Base-by-base conservation (phyloP, 345 rosid species). In the Gossypium longicalyx region DNA sequence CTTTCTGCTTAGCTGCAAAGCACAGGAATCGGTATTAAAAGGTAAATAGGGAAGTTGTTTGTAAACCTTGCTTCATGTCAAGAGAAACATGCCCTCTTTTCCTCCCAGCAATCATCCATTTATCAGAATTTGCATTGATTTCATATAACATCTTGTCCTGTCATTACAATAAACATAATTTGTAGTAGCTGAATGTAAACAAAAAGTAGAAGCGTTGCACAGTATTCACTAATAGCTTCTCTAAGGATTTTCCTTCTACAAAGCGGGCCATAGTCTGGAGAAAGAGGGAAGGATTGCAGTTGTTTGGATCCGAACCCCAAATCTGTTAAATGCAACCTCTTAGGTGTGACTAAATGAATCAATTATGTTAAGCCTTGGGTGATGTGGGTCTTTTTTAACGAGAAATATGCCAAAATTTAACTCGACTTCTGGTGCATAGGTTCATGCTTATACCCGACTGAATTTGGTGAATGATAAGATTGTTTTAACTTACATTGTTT, bases 91-190 rank as follows among this genome's bases (percentile, higher is more conserved):
- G 85, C 54, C 99, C 98, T 77, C 96, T 87, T 83, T 93, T 95
- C 84, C 98, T 86, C 73, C 99, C 99, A 43, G 99, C 96, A 74
- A 93, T 87, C 99, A 95, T 95, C 99, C 99, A 95, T 75, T 83
- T 93, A 71, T 83, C 85, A 7, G 90, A 81, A 79, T 88, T 88
- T 67, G 96, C 97, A 81, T 80, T 82, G 52, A 95, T 90, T 86
- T 95, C 98, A 64, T 87, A 93, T 17, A 93, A 61, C 78, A 95
- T 86, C 82, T 90, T 97, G 67, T 85, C 94, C 94, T 95, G 87
- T 70, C 60, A 79, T 71, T 74, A 29, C 34, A 65, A 77, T 38
- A 80, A 58, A 64, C 17, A 70, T 4, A 15, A 29, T 19, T 43
- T 43, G 20, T 73, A 23, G 53, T 9, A 43, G 54, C 67, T 11